phyloP scores from a whole-genome alignment of 495 filamentous ascomycete genomes.

The Thermothielavioides terrestris region DNA sequence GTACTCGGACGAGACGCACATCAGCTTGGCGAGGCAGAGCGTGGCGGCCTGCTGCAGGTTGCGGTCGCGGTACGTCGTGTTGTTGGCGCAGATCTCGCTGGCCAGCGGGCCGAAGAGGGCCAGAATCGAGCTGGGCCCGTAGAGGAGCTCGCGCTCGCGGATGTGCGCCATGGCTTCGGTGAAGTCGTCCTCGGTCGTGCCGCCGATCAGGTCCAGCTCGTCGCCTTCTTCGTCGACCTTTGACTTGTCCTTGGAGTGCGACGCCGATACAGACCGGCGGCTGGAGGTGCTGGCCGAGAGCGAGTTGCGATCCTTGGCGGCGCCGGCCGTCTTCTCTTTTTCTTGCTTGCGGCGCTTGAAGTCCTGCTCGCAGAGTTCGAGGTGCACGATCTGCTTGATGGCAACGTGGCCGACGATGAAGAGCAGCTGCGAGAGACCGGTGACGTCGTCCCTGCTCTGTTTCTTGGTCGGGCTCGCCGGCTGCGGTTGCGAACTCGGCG shows the following conservation, averaged over 20 bases:
- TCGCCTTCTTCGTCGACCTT: conserved; percentile 56
- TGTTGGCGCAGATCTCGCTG: conserved; percentile 87
- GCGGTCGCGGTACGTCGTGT: conserved; percentile 77
- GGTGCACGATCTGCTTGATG: conserved; percentile 98
- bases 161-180: conserved; percentile 93
- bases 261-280: conserved; percentile 18
- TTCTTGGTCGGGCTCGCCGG: conserved; percentile 31
- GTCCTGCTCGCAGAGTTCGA: conserved; percentile 94
- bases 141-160: conserved; percentile 87
- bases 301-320: conserved; percentile 20
- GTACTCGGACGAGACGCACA: conserved; percentile 93
- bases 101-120: conserved; percentile 86
- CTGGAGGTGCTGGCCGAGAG: conserved; percentile 25
- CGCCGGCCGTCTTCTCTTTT: conserved; percentile 71
- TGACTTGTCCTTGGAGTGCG: conserved; percentile 10
- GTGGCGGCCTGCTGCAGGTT: conserved; percentile 88
- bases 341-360: conserved; percentile 96
- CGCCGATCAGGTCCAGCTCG: conserved; percentile 92
- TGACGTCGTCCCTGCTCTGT: conserved; percentile 51
- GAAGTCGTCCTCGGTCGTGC: conserved; percentile 97
- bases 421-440: conserved; percentile 78
- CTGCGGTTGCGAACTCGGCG: conserved; percentile 21
- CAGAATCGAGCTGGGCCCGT: conserved; percentile 74
- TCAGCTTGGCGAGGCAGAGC: conserved; percentile 93
- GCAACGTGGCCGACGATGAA: conserved; percentile 96